phyloP scores from a whole-genome alignment of 306 rosid species.

The Oxytropis ochrocephala region DNA sequence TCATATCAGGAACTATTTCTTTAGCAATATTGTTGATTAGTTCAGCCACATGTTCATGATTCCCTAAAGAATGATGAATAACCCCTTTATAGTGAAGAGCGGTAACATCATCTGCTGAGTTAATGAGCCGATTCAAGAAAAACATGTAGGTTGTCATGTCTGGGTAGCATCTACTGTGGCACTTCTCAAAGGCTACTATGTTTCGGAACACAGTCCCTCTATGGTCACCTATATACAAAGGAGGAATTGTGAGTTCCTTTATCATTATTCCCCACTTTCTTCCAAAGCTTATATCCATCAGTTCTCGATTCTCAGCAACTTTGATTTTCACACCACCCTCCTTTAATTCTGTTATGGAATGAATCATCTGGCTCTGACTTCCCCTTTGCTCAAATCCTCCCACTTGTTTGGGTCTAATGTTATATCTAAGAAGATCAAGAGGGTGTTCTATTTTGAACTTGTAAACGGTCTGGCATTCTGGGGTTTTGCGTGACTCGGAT shows the following conservation, averaged over 20 bases:
- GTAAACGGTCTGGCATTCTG: not conserved
- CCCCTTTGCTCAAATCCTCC: not conserved
- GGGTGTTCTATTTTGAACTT: constrained; percentile 8
- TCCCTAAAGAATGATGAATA: constrained; percentile 35
- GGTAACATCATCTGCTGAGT: constrained; percentile 29
- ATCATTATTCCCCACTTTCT: not conserved
- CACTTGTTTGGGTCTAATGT: not conserved
- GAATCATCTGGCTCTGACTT: constrained; percentile 14
- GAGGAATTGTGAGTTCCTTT: constrained; percentile 24
- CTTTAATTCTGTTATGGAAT: constrained; percentile 20
- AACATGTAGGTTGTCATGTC: constrained; percentile 40
- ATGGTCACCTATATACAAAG: constrained; percentile 29
- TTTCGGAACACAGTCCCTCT: constrained; percentile 41
- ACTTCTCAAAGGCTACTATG: constrained; percentile 42
- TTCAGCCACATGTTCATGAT: constrained; percentile 21
- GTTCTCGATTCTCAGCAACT: not conserved
- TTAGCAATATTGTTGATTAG: constrained; percentile 32
- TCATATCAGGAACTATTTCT: constrained; percentile 21
- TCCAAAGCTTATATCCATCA: constrained; percentile 25
- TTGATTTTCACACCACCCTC: constrained; percentile 35
- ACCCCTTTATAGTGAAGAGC: constrained; percentile 32
- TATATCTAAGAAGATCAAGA: constrained; percentile 33
- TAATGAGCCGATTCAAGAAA: constrained; percentile 42
- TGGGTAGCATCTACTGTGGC: constrained; percentile 30
- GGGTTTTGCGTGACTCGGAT: not conserved